Evolutionary conservation across 805 yeast species (phyloP).

Genomic region (Saccharomycopsis sp.): DNA sequence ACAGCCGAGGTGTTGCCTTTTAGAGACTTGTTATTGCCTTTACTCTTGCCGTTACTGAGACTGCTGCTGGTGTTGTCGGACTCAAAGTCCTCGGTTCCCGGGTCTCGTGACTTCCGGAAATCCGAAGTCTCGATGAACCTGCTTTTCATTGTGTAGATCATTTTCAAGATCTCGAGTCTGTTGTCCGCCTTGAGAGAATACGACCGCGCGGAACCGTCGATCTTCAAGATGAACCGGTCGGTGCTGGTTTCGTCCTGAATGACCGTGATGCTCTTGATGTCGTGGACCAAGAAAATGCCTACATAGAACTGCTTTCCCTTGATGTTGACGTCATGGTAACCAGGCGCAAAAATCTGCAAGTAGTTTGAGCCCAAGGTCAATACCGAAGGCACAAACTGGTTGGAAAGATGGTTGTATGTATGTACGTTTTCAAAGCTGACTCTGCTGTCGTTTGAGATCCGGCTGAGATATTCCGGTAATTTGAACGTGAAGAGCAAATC

Average conservation of each 20-base stretch:
- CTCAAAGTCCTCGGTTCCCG: no score
- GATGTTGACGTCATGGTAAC: neutral
- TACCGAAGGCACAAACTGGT: slow-evolving; percentile 49
- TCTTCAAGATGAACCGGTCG: neutral
- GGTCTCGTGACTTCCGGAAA: no score
- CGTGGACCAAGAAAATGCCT: neutral
- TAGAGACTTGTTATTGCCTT: neutral
- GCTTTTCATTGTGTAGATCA: slow-evolving; percentile 10
- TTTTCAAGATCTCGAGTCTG: slow-evolving; percentile 8
- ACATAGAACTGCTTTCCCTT: neutral
- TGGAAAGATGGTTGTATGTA: slow-evolving; percentile 40
- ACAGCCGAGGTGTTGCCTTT: neutral
- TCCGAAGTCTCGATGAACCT: no score
- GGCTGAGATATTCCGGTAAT: slow-evolving; percentile 35
- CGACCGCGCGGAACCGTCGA: neutral
- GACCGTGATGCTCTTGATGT: neutral
- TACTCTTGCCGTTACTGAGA: neutral
- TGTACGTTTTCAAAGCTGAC: slow-evolving; percentile 36
- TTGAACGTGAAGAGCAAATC: slow-evolving; percentile 38
- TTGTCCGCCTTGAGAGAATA: neutral
- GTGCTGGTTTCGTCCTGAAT: neutral
- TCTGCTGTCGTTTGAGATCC: slow-evolving; percentile 36
- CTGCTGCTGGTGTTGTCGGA: neutral
- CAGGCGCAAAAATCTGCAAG: neutral
- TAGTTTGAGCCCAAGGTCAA: slow-evolving; percentile 54